Conservation (phyloP, 2,329 filamentous ascomycete species). For the Penicillium sp. region DNA sequence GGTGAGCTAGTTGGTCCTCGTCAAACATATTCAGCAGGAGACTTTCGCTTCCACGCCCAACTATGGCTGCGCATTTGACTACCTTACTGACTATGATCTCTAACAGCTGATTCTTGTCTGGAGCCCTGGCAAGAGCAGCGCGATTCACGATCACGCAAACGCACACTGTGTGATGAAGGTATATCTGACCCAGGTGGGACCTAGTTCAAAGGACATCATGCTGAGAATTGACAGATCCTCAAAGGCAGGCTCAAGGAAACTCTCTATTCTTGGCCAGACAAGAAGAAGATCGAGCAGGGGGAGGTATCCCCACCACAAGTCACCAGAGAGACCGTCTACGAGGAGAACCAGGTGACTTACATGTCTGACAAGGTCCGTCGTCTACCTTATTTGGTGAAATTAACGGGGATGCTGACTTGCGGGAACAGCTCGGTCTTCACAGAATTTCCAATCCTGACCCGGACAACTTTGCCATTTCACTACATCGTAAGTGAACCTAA, state of each 20-base stretch:
- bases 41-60: background rate
- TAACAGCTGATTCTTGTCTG: constrained; percentile 80
- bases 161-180: constrained; percentile 89
- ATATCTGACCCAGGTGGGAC: background rate
- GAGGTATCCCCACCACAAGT: constrained; percentile 59
- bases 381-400: background rate
- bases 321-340: constrained; percentile 68
- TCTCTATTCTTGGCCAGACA: constrained; percentile 71
- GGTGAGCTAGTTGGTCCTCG: constrained; percentile 52
- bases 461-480: constrained; percentile 75
- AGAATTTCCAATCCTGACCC: constrained; percentile 73
- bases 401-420: constrained; percentile 2
- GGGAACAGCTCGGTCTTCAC: constrained; percentile 72
- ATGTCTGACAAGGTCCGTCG: constrained; percentile 71
- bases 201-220: background rate
- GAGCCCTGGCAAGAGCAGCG: constrained; percentile 79
- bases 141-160: constrained; percentile 86
- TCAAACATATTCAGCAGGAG: no score
- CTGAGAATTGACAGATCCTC: constrained; percentile 58
- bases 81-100: background rate
- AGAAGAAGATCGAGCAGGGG: constrained; percentile 48
- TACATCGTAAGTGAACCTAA: constrained; percentile 63
- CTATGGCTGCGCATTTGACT: constrained; percentile 3
- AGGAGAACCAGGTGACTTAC: constrained; percentile 76
- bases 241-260: constrained; percentile 79